Conservation (phyloP, 208 protist species). For the Leishmania turanica region DNA sequence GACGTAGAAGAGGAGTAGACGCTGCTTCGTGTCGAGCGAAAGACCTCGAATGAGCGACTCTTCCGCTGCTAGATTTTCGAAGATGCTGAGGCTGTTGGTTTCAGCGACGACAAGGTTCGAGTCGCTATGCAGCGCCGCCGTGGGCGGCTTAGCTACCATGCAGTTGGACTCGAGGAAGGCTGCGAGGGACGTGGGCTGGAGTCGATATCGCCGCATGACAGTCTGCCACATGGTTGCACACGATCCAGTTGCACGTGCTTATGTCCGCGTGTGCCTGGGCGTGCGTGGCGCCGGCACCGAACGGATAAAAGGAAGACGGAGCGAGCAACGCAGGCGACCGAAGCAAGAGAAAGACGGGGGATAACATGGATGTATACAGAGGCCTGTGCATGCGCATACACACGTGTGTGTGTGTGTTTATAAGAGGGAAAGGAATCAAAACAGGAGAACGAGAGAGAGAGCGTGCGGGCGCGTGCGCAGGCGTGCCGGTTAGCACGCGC, state of each 20-base stretch:
- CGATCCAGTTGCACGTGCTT: neutral
- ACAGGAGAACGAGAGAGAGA: neutral
- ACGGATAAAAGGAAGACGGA: neutral
- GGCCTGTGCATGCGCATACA: neutral
- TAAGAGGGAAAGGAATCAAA: no score
- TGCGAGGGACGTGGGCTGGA: neutral
- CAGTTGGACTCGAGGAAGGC: slow-evolving; percentile 13
- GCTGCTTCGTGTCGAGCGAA: slow-evolving; percentile 34
- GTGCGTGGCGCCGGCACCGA: neutral
- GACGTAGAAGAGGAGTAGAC: slow-evolving; percentile 70
- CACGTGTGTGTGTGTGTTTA: no score
- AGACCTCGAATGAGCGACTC: slow-evolving; percentile 75
- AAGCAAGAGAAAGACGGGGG: neutral
- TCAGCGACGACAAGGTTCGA: slow-evolving; percentile 26
- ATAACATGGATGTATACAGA: neutral
- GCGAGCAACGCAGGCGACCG: neutral
- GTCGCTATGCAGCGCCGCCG: slow-evolving; percentile 10
- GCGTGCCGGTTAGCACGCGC: neutral
- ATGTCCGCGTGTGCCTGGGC: neutral
- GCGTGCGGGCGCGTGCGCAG: no score
- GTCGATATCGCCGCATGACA: neutral
- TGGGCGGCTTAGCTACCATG: neutral
- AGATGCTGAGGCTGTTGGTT: slow-evolving; percentile 60
- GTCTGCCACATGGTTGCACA: slow-evolving; percentile 14
- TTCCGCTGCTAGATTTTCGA: slow-evolving; percentile 75